phyloP scores from a whole-genome alignment of 73 alveolate species.

The Effrenium voratum region DNA sequence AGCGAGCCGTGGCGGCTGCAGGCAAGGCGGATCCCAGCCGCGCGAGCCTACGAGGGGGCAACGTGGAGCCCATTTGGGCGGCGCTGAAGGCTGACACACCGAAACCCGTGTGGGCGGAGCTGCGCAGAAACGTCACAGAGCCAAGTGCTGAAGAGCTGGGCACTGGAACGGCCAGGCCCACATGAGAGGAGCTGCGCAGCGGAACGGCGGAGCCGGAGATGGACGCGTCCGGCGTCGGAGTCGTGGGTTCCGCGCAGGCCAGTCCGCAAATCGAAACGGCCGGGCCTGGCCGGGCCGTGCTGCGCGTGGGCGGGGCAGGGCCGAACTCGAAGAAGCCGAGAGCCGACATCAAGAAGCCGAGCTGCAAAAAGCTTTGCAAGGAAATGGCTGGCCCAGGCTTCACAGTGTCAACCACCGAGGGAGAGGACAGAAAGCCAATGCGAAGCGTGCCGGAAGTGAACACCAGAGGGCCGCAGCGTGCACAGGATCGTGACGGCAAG shows the following conservation, averaged over 20 bases:
- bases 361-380: neutral
- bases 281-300: neutral
- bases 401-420: neutral
- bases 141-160: conserved; percentile 33
- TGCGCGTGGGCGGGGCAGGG: neutral
- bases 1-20: neutral
- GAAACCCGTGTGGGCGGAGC: conserved; percentile 19
- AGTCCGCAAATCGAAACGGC: neutral
- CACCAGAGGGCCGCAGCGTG: neutral
- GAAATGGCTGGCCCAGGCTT: neutral
- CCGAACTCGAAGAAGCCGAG: neutral
- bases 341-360: neutral
- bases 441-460: neutral
- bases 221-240: neutral
- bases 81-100: neutral
- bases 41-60: neutral
- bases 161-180: neutral
- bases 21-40: neutral
- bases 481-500: neutral
- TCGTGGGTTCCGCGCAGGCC: neutral
- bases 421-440: neutral
- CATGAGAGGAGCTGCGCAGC: neutral
- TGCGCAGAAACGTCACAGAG: neutral
- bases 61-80: neutral
- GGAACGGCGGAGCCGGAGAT: neutral